Percentiles rank a stretch among this genome's conserved stretches.
Evolutionary conservation across 1,284 basidiomycete species (phyloP).

Genomic region (Volvariella volvacea): DNA sequence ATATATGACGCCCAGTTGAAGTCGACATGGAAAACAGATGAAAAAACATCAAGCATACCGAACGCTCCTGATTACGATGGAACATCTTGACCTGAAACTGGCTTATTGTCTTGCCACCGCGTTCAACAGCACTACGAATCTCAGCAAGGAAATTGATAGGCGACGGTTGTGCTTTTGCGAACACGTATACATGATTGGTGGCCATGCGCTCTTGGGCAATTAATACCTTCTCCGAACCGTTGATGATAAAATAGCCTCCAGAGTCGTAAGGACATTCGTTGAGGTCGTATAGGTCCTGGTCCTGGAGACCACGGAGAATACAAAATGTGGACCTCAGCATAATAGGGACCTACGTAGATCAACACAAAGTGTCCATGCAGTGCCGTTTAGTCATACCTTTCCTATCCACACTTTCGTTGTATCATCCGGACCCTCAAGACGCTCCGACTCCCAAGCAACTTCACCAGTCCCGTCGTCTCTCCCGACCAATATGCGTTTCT

Average conservation of each 20-base stretch:
- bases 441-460: conserved; percentile 75
- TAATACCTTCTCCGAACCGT: conserved; percentile 98
- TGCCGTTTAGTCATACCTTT: conserved; percentile 48
- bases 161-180: conserved; percentile 95
- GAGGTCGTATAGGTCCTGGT: conserved; percentile 81
- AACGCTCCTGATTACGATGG: conserved; percentile 81
- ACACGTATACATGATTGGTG: conserved; percentile 99
- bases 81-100: conserved; percentile 99
- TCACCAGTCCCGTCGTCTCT: conserved; percentile 81
- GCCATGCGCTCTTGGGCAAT: conserved; percentile 99
- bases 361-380: conserved; percentile 1
- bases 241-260: conserved; percentile 99
- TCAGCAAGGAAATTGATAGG: conserved; percentile 96
- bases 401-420: conserved; percentile 92
- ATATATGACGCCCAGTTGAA: conserved; percentile 6
- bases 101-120: conserved; percentile 97
- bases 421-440: conserved; percentile 57
- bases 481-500: conserved; percentile 77
- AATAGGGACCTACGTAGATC: conserved; percentile 77
- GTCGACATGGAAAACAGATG: conserved; percentile 1
- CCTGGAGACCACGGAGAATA: conserved; percentile 76
- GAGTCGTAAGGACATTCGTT: conserved; percentile 99
- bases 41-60: conserved; percentile 41
- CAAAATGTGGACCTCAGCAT: conserved; percentile 98
- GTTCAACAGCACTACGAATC: conserved; percentile 97